Base-by-base conservation (phyloP, 2,329 filamentous ascomycete genomes). In the Penicillium aurantiogriseum region DNA sequence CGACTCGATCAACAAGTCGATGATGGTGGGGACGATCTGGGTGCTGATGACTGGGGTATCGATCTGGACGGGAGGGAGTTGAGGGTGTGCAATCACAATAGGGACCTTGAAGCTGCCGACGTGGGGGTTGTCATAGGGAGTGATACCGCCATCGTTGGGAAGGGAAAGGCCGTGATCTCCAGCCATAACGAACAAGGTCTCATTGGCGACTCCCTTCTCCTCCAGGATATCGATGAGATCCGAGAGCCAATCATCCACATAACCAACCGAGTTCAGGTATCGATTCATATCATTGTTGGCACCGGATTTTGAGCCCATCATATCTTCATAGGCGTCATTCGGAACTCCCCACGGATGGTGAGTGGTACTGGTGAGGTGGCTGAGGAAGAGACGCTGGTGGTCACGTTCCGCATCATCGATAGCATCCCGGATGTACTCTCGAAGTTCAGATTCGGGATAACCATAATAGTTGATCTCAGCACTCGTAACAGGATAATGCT, bases 131-230 rank as follows among this genome's bases (percentile, higher is more conserved):
- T 70, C 68, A 50, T 73, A 71, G 15, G 71, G 65, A 13, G 71
- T 71, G 35, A 72, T 61, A 9, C 71, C 70, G 11, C 71, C 69
- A 51, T 74, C 67, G 40, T 73, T 72, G n/a, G 71, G 71, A 9
- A 74, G 67, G 2, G 71, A 74, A 10, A 74, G 58, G 21, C 70
- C 71, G 54, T 74, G 71, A 44, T 74, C 71, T 25, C 71, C 71
- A 5, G 69, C 66, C 67, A 74, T 71, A 35, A 70, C 63, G 9
- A 74, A 42, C 17, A 74, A 59, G 8, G 71, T 74, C 57, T 74
- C 70, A 44, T 74, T 60, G 11, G 64, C 66, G 10, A 74, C 60
- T 1, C 64, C 70, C 25, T 71, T 67, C 36, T 74, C 71, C 29
- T 70, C 59, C 6, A 74, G 49, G 10, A 71, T 66, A 4, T 66